Evolutionary conservation across 495 filamentous ascomycete species (phyloP).

Genomic region (Penicillium angulare): DNA sequence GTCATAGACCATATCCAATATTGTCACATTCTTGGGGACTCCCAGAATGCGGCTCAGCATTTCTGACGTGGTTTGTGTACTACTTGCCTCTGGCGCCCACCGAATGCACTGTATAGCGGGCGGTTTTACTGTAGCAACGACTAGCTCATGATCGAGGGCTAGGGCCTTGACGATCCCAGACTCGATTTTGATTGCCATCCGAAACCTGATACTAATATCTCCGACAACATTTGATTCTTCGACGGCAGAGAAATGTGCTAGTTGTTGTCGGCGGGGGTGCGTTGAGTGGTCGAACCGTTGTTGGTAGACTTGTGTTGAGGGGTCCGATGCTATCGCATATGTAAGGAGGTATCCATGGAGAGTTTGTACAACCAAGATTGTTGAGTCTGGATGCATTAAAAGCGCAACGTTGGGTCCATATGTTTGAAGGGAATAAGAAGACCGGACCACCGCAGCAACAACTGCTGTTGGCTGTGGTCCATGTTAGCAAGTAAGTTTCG

Average conservation of each 20-base stretch:
- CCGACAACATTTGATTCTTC: slow-evolving; percentile 75
- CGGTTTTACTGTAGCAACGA: slow-evolving; percentile 91
- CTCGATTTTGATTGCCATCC: slow-evolving; percentile 98
- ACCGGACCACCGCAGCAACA: slow-evolving; percentile 80
- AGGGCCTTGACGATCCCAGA: slow-evolving; percentile 87
- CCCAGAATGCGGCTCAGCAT: slow-evolving; percentile 83
- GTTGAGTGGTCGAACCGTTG: slow-evolving; percentile 70
- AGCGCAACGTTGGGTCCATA: slow-evolving; percentile 86
- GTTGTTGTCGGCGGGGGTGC: slow-evolving; percentile 69
- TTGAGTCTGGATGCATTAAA: slow-evolving; percentile 85
- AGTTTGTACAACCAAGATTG: slow-evolving; percentile 91
- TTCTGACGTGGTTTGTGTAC: slow-evolving; percentile 87
- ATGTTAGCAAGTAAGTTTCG: slow-evolving; percentile 27
- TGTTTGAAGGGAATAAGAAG: slow-evolving; percentile 67
- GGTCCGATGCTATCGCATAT: slow-evolving; percentile 86
- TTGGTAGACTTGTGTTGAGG: slow-evolving; percentile 78
- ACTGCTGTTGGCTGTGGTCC: slow-evolving; percentile 76
- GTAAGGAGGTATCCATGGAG: slow-evolving; percentile 86
- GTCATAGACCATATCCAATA: slow-evolving; percentile 90
- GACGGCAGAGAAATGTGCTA: slow-evolving; percentile 57
- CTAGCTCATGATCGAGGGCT: slow-evolving; percentile 87
- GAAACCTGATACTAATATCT: slow-evolving; percentile 85
- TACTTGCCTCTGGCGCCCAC: slow-evolving; percentile 81
- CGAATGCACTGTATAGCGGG: slow-evolving; percentile 94
- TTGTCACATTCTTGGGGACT: slow-evolving; percentile 70